These are phyloP conservation scores for Brettanomyces nanus DNA, from an alignment of 805 yeast species.

Conservation along the genomic window DNA sequence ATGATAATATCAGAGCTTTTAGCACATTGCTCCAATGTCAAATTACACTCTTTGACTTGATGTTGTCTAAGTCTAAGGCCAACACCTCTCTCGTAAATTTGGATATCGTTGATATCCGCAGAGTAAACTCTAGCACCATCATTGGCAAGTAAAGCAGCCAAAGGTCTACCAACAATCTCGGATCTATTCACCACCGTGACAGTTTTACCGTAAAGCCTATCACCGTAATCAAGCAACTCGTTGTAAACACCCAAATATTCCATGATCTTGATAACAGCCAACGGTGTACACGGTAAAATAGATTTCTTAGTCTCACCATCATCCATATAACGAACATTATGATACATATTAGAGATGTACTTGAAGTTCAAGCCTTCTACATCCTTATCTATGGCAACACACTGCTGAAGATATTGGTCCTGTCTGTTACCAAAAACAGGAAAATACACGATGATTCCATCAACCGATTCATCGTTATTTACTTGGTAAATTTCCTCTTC, in stretches of 20 bases:
- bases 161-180: slow-evolving; percentile 95
- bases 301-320: slow-evolving; percentile 59
- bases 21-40: slow-evolving; percentile 57
- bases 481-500: slow-evolving; percentile 81
- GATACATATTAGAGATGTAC: slow-evolving; percentile 91
- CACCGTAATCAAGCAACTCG: slow-evolving; percentile 73
- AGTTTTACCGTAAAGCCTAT: slow-evolving; percentile 88
- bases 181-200: slow-evolving; percentile 86
- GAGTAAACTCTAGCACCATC: slow-evolving; percentile 97
- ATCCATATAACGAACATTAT: slow-evolving; percentile 81
- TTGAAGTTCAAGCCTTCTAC: slow-evolving; percentile 92
- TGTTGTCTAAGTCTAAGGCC: slow-evolving; percentile 78
- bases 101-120: slow-evolving; percentile 79
- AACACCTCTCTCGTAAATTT: slow-evolving; percentile 90
- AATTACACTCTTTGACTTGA: slow-evolving; percentile 53
- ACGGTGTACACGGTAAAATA: slow-evolving; percentile 92
- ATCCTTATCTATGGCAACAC: slow-evolving; percentile 84
- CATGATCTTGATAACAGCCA: slow-evolving; percentile 87
- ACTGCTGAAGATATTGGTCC: slow-evolving; percentile 92
- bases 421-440: slow-evolving; percentile 95
- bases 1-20: slow-evolving; percentile 81
- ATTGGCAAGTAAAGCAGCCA: slow-evolving; percentile 91
- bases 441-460: slow-evolving; percentile 95
- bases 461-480: slow-evolving; percentile 63
- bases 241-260: slow-evolving; percentile 89